Percentiles rank a stretch among this genome's conserved stretches.
Conservation (phyloP, 352 stramenopile species). For the Phytophthora hibernalis region DNA sequence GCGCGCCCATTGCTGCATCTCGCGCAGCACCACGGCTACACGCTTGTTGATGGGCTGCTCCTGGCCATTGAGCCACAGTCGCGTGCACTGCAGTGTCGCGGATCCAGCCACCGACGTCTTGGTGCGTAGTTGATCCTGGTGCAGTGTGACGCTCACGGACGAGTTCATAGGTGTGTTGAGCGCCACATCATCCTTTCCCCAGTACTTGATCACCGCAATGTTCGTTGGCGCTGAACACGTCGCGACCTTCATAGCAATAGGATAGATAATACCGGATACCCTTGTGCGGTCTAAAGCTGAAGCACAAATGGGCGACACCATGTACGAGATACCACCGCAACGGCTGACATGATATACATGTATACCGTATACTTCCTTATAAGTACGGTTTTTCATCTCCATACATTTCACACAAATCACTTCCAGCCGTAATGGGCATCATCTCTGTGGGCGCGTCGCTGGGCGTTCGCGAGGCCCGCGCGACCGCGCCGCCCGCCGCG, state of each 20-base stretch:
- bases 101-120: conserved; percentile 91
- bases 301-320: not conserved
- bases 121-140: conserved; percentile 94
- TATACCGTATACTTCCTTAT: no score
- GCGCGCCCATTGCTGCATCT: conserved; percentile 62
- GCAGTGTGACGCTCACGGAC: conserved; percentile 96
- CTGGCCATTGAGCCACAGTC: conserved; percentile 97
- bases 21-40: conserved; percentile 74
- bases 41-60: conserved; percentile 87
- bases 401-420: not conserved
- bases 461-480: conserved; percentile 54
- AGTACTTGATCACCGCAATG: conserved; percentile 99
- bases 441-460: conserved; percentile 85
- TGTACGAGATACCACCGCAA: conserved; percentile 1
- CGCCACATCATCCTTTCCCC: conserved; percentile 93
- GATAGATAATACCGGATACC: conserved; percentile 2
- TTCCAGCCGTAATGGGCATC: conserved; percentile 60
- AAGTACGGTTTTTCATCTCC: no score
- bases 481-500: not conserved
- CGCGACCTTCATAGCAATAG: conserved; percentile 55
- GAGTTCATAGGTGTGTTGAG: conserved; percentile 98
- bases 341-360: no score
- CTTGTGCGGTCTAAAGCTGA: conserved; percentile 5
- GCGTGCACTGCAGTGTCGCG: conserved; percentile 81
- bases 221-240: conserved; percentile 96